Evolutionary conservation across 805 yeast genomes (phyloP), one percentile per base, ranked within the genome.

Genomic region (Zygotorulaspora chibaensis): DNA sequence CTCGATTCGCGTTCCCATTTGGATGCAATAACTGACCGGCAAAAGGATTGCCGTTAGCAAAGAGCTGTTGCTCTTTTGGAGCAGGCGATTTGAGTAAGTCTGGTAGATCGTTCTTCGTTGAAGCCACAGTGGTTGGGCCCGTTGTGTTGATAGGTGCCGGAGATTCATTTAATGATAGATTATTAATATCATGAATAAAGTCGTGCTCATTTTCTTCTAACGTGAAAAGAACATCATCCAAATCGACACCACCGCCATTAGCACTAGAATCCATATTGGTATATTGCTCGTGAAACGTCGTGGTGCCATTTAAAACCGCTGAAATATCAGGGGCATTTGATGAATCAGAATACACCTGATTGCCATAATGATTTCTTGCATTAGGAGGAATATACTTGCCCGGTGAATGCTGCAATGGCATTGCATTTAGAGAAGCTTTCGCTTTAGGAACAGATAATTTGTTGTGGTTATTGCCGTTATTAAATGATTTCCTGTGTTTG

Each of bases 371-470:
- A 34, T 28, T 48, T 59, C 89, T 72, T 52, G 83, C 68, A 56
- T 77, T 81, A n/a, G 89, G 89, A 16, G 90, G 90, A 33, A 84
- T 69, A 55, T 84, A 83, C 58, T 79, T 82, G 2, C 85, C 85
- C 31, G 71, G 65, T 5, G 74, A 59, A 4, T 63, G 54, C 2
- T 66, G 58, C n/a, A 35, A 43, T 17, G 49, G 40, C 12, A 45
- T 38, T 8, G 45, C 28, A 12, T 33, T 30, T 8, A 42, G 29
- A 28, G 43, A 20, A 27, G 36, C 43, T 17, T 48, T 48, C 8
- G 37, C 13, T 34, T 35, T 44, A 3, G 47, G 49, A 18, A 42
- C 36, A 10, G 38, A 37, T 27, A 52, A 50, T 30, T 45, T 42
- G 11, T 49, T 50, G 9, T 45, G 52, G 30, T 58, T 58, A 35